Base-by-base conservation (phyloP, 345 rosid genomes). In the Barbarea vulgaris region DNA sequence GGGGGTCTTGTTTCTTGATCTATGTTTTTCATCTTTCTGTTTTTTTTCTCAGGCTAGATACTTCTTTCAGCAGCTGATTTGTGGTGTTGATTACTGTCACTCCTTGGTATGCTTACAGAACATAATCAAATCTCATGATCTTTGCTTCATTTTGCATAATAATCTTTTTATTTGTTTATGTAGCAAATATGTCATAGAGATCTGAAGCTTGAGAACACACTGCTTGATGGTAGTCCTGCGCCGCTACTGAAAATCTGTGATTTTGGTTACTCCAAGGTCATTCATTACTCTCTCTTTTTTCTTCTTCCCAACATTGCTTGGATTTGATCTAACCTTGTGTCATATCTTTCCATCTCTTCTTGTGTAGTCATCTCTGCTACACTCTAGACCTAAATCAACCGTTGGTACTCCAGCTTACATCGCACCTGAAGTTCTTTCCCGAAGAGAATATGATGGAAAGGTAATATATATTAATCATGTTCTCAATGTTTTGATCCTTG, bases 141-240 rank as follows among this genome's bases (percentile, higher is more conserved):
- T 63, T 67, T 59, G 24, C 10, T 13, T 52, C 42, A 15, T 15
- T 67, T 67, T 66, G 52, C 3, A 21, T 73, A 14, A 64, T 37
- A 10, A 58, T 39, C 13, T 15, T 58, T 58, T 66, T 36, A 2
- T 41, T 47, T 51, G 58, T 63, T 34, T 60, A 10, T 70, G 79
- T 81, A 93, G 98, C 98, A 93, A 93, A 93, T 93, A 79, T 93
- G 98, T 75, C 98, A 93, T 67, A 85, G 98, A 85, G 98, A 93
- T 85, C 79, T 93, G 69, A 93, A 90, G 81, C 87, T 93, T 77
- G 98, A 90, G 87, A 93, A 90, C 75, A 93, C 98, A 22, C 83
- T 93, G 19, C 77, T 93, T 5, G 98, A 93, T 83, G 98, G 95
- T 54, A 93, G 95, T 60, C 93, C 98, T 47, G 98, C 96, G 0